A percentile compares a stretch with the other conserved stretches of the same genome.
Conservation (phyloP, 805 yeast genomes). For the Candida nemodendra region DNA sequence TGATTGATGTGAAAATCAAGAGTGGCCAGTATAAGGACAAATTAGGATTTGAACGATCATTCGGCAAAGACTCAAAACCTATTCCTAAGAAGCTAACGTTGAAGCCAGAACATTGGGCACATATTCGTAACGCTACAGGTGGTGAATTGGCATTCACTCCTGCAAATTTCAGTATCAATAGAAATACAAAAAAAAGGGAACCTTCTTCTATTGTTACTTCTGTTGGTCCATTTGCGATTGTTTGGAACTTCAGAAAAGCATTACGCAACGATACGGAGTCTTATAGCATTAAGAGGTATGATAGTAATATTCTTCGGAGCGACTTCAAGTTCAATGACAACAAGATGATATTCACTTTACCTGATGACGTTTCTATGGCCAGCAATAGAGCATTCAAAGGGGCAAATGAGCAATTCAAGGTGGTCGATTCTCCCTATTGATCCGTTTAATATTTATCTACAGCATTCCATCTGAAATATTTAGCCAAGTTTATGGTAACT, state of each 20-base stretch:
- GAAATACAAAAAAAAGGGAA: constrained; percentile 50
- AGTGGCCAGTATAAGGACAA: constrained; percentile 58
- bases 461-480: too few species aligned
- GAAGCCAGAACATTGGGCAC: constrained; percentile 69
- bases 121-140: constrained; percentile 51
- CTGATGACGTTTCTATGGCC: constrained; percentile 74
- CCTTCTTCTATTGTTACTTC: constrained; percentile 69
- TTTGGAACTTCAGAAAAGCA: constrained; percentile 72
- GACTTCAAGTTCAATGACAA: constrained; percentile 74
- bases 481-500: constrained; percentile 1
- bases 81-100: constrained; percentile 65
- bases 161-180: constrained; percentile 76
- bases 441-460: too few species aligned
- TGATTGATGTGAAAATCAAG: constrained; percentile 65
- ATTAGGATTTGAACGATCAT: constrained; percentile 63
- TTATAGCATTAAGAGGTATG: constrained; percentile 63
- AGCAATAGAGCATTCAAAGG: constrained; percentile 55
- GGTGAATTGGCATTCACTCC: constrained; percentile 58
- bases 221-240: constrained; percentile 76
- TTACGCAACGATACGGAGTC: constrained; percentile 51
- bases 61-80: constrained; percentile 65
- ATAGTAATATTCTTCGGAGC: constrained; percentile 65
- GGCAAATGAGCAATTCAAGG: constrained; percentile 38
- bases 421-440: constrained; percentile 30
- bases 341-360: constrained; percentile 69